Base-by-base conservation (phyloP, 805 yeast species). In the Zygosaccharomyces kombuchaensis region DNA sequence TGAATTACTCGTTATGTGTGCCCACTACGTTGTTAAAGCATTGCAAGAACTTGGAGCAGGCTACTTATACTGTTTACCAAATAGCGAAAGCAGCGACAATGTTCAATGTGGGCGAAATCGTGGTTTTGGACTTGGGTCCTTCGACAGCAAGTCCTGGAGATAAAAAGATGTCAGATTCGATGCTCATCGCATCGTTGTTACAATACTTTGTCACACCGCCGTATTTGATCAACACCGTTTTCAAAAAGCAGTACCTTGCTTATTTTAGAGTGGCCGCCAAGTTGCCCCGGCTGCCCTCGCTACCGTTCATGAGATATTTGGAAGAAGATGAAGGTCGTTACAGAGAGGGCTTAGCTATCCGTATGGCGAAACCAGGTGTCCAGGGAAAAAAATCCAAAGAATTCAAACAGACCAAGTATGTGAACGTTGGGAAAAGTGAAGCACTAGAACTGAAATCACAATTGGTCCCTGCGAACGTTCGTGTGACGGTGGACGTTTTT, bases 141-240 rank as follows among this genome's bases (percentile, higher is more conserved):
- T 17, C 13, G 14, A 6, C 23, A 38, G 34, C 16, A 3, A 36
- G 12, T 19, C 9, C 41, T 17, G 70, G 63, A 17, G 54, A 57
- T 43, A 50, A 53, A n/a, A 54, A 56, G 10, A 54, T 56, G 41
- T 57, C 63, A 40, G 70, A 47, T 70, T 67, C 82, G 0, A 64
- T 81, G 59, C 58, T 81, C 6, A 73, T 87, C 44, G 89, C 91
- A 1, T 71, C 82, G 1, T 69, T 89, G 32, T 67, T 89, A 46
- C 95, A 87, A 60, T 88, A 70, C 60, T 87, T 87, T 58, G 80
- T 88, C 12, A 88, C 96, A 0, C 96, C 96, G 1, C 84, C 87
- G 40, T 87, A 89, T 59, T 70, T 89, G 35, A 76, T 81, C 14
- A 81, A 82, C 49, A 66, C 81, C 2, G 73, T 83, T 4, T 87